Base-by-base conservation (phyloP, 257 asterid species). In the Scutellaria galericulata region DNA sequence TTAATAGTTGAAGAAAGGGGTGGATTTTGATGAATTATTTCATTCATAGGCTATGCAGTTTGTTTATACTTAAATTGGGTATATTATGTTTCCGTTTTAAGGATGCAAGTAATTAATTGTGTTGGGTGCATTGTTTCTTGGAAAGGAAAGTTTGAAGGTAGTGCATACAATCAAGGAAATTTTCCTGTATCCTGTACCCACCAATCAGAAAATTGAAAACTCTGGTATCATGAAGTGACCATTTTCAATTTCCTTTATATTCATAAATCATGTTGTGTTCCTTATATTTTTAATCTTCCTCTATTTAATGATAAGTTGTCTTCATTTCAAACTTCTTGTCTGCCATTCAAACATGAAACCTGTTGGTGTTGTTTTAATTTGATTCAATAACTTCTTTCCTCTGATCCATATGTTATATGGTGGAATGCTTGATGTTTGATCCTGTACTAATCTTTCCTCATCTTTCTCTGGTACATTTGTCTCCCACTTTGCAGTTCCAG, bases 401-500 rank as follows among this genome's bases (percentile, higher is more conserved):
- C 58, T 48, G 7, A 11, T 54, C 37, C 58, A 14, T 68, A 61
- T 35, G 20, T 39, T 37, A 7, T 44, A 14, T 64, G 59, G 48
- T n/a, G 68, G 12, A 52, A 47, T 61, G 66, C 63, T 44, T 67
- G 63, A n/a, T 6, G 5, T 44, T 24, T 44, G 69, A 45, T 66
- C 64, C 41, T 60, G 27, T 58, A 74, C 84, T 80, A 73, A 80
- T 73, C 42, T 75, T 67, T 72, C 64, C 52, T 76, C 79, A 52
- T 77, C 61, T 75, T 75, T 74, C 70, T 79, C 72, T 73, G 79
- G 79, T 60, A 58, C 78, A 63, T 76, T 31, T 67, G n/a, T 60
- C 84, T 79, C 73, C 65, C 53, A 7, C 75, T 31, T 22, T 77
- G 85, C 90, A 93, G 97, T 93, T 62, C 97, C 98, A 0, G 97